Percentiles rank a stretch among this genome's conserved stretches.
Conservation (phyloP, 225 moss, liverwort and hornwort species). For the Polytrichum formosum region DNA sequence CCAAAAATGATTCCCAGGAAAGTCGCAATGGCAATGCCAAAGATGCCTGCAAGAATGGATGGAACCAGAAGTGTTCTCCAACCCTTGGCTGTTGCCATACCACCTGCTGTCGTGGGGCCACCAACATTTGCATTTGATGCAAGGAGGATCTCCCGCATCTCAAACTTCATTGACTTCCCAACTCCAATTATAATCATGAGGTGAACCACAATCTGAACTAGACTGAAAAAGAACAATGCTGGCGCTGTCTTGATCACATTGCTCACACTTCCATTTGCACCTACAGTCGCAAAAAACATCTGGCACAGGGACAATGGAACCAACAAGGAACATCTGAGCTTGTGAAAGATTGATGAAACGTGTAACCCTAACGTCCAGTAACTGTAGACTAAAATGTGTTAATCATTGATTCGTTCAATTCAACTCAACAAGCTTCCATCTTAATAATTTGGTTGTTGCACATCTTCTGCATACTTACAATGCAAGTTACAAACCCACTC, state of each 20-base stretch:
- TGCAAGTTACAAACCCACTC: too few relatives aligned
- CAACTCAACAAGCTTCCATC: too few relatives aligned
- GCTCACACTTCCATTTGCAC: constrained; percentile 82
- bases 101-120: constrained; percentile 90
- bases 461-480: too few relatives aligned
- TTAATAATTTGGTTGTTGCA: too few relatives aligned
- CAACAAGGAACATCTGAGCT: too few relatives aligned
- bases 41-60: constrained; percentile 82
- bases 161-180: constrained; percentile 71
- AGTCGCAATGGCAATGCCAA: constrained; percentile 90
- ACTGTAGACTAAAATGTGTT: too few relatives aligned
- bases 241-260: constrained; percentile 85
- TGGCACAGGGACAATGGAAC: constrained; percentile 11
- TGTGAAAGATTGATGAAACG: too few relatives aligned
- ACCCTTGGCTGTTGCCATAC: constrained; percentile 94
- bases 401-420: too few relatives aligned
- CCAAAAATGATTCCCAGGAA: constrained; percentile 84
- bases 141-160: constrained; percentile 75
- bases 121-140: constrained; percentile 99
- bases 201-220: constrained; percentile 87
- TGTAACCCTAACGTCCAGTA: too few relatives aligned
- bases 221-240: constrained; percentile 79
- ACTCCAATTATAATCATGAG: constrained; percentile 76
- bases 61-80: constrained; percentile 88
- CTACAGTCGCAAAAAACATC: constrained; percentile 92